These are phyloP conservation scores for Rhodosporidiobolus odoratus DNA, from an alignment of 768 basidiomycete species.

Conservation along the genomic window DNA sequence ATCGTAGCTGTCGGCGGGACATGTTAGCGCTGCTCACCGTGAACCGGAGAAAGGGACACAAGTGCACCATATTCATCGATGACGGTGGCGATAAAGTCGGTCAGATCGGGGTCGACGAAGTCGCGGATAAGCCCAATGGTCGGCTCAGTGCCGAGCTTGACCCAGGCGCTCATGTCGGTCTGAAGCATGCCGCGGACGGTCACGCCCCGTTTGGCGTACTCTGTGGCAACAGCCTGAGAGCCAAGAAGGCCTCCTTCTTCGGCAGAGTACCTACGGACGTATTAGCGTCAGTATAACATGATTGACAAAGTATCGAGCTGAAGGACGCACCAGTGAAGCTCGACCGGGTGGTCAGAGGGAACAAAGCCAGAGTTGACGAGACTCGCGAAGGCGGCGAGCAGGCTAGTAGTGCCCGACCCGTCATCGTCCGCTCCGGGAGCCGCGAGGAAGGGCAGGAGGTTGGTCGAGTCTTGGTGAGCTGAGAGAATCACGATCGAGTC, in stretches of 20 bases:
- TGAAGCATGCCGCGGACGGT: slow-evolving; percentile 23
- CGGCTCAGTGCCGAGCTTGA: slow-evolving; percentile 43
- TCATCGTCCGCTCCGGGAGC: slow-evolving; percentile 51
- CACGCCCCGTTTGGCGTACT: slow-evolving; percentile 17
- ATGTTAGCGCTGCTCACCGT: too few species aligned
- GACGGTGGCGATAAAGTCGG: slow-evolving; percentile 36
- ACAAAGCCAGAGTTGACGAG: slow-evolving; percentile 45
- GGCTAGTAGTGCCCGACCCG: slow-evolving; percentile 47
- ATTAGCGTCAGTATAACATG: neutral
- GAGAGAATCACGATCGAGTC: slow-evolving; percentile 29
- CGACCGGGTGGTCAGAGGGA: slow-evolving; percentile 47
- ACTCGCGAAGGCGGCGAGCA: slow-evolving; percentile 47
- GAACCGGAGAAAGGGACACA: slow-evolving; percentile 19
- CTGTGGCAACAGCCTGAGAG: slow-evolving; percentile 35
- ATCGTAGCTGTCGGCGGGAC: slow-evolving; percentile 8
- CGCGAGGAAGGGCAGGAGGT: slow-evolving; percentile 49
- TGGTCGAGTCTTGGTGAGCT: slow-evolving; percentile 45
- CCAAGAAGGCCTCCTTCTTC: slow-evolving; percentile 50
- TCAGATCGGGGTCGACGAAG: slow-evolving; percentile 39
- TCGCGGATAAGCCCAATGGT: slow-evolving; percentile 43
- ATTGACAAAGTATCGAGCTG: too few species aligned
- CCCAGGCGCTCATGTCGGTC: slow-evolving; percentile 47
- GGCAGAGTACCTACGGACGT: slow-evolving; percentile 43
- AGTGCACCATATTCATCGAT: slow-evolving; percentile 16
- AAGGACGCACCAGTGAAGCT: slow-evolving; percentile 46